phyloP scores from a whole-genome alignment of 2,329 filamentous ascomycete genomes.

The Diplodia intermedia region DNA sequence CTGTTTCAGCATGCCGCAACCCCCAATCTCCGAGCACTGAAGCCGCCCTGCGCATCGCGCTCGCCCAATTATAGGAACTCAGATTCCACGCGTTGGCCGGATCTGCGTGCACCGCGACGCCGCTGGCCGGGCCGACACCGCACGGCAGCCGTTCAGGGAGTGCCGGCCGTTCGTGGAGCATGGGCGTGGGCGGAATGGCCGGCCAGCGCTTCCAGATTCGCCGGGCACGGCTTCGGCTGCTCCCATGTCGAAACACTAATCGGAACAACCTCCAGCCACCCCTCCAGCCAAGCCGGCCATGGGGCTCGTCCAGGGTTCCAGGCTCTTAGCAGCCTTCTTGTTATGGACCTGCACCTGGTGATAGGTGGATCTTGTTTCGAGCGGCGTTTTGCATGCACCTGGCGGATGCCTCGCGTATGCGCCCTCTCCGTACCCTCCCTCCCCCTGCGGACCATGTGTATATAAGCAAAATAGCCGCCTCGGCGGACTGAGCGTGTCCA shows the following conservation, averaged over 20 bases:
- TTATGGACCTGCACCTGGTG: constrained; percentile 16
- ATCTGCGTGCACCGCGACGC: neutral
- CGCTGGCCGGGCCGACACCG: neutral
- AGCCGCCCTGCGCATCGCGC: constrained; percentile 7
- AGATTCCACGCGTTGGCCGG: too few species aligned
- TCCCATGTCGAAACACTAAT: neutral
- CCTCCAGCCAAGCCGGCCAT: constrained; percentile 16
- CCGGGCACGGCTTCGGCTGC: neutral
- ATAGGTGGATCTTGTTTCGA: constrained; percentile 33
- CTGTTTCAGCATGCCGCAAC: constrained; percentile 20
- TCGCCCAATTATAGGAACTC: neutral
- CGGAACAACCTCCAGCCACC: constrained; percentile 1
- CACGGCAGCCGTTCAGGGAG: neutral
- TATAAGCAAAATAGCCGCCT: constrained; percentile 30
- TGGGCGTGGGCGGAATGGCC: neutral
- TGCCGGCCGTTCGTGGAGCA: neutral
- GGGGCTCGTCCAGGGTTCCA: constrained; percentile 8
- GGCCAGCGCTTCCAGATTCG: constrained; percentile 8
- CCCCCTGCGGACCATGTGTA: neutral
- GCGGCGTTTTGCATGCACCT: constrained; percentile 23
- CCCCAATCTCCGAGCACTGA: constrained; percentile 13
- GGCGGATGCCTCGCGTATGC: constrained; percentile 14
- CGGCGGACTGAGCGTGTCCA: neutral
- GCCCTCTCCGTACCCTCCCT: constrained; percentile 6
- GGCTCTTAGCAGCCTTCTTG: constrained; percentile 21